Conservation (phyloP, 2,329 filamentous ascomycete genomes). For the Nothopassalora personata region DNA sequence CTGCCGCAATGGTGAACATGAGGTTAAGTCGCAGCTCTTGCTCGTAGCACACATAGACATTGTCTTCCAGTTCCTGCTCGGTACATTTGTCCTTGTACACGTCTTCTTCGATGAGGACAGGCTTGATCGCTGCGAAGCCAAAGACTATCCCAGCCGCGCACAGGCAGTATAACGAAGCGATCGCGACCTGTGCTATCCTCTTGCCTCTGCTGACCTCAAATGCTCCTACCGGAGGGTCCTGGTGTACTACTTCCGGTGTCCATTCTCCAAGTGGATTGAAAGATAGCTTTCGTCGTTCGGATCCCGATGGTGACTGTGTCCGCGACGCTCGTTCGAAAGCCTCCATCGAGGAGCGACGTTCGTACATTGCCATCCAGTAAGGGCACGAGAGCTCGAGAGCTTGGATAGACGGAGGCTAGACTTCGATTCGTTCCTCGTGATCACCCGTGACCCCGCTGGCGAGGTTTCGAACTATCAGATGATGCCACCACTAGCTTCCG, state of each 20-base stretch:
- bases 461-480: neutral
- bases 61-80: slow-evolving; percentile 45
- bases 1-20: slow-evolving; percentile 88
- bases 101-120: slow-evolving; percentile 66
- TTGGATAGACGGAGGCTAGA: neutral
- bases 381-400: slow-evolving; percentile 3
- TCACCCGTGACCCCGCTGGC: slow-evolving; percentile 10
- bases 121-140: slow-evolving; percentile 80
- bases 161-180: slow-evolving; percentile 67
- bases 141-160: slow-evolving; percentile 76
- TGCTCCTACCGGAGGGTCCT: slow-evolving; percentile 41
- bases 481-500: neutral
- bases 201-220: slow-evolving; percentile 52
- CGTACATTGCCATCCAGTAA: slow-evolving; percentile 22
- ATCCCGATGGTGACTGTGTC: slow-evolving; percentile 30
- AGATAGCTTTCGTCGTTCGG: slow-evolving; percentile 44
- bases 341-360: slow-evolving; percentile 26
- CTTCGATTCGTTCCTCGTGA: neutral
- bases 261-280: slow-evolving; percentile 47
- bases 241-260: slow-evolving; percentile 35
- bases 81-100: slow-evolving; percentile 65
- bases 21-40: slow-evolving; percentile 67
- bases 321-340: slow-evolving; percentile 23
- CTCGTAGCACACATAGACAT: slow-evolving; percentile 51
- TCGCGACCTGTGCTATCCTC: slow-evolving; percentile 60